Evolutionary conservation across 2,329 filamentous ascomycete genomes (phyloP), one percentile per base, ranked within the genome.

Genomic region (Fusarium coicis): DNA sequence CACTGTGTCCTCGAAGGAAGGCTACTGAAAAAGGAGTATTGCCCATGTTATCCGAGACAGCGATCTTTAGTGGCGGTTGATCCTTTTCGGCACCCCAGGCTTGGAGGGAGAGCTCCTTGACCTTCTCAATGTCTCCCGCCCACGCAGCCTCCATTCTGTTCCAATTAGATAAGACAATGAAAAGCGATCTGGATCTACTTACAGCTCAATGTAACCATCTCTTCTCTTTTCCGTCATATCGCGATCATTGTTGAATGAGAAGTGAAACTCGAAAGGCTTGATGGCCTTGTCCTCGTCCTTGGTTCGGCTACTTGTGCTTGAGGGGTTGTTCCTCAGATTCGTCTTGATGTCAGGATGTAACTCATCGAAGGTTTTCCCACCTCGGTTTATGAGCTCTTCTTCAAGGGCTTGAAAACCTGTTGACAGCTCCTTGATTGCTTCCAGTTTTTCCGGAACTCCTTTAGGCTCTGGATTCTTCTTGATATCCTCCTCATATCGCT

Each of bases 71-170:
- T 2, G 93, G 92, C 0, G 86, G 81, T 58, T 91, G 85, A 9
- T 87, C 81, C 10, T 86, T 81, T 10, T 87, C 82, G 9, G 84
- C 78, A 18, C 88, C 86, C 88, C 91, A 93, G 4, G 87, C 82
- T 16, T 85, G 82, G 26, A 93, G 81, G 3, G 91, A 93, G 42
- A 93, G 83, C 19, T 82, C 80, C 77, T 93, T 93, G 80, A 96
- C 89, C 7, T 84, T 89, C 3, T 89, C 84, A 2, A 92, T 72
- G 73, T 96, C 89, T n/a, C 91, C 92, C 9, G 76, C 76, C 93
- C 93, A 96, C 9, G 90, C 90, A 40, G 93, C 93, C 77, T 96
- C 90, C 79, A 93, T 93, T 12, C 88, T 90, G 23, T 21, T 14
- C 34, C 36, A 46, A 52, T 78, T 74, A 74, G 69, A 40, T 19